These are phyloP conservation scores for Candida yuanshanica DNA, from an alignment of 805 yeast species.

Conservation along the genomic window DNA sequence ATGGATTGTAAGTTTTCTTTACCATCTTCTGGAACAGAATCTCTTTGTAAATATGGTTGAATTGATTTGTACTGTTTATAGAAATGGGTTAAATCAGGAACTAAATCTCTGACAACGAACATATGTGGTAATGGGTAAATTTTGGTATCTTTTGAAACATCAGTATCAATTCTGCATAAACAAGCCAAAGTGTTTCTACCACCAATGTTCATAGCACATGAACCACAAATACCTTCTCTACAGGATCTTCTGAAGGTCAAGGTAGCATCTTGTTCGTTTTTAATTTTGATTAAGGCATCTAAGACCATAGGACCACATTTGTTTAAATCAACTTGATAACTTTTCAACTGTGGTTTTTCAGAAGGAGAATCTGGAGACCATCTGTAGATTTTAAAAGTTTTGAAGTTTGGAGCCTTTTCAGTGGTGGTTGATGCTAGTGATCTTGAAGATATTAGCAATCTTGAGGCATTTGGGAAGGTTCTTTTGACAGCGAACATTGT, in stretches of 20 bases:
- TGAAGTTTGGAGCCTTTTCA: conserved; percentile 51
- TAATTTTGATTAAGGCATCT: conserved; percentile 90
- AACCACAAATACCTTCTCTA: conserved; percentile 99
- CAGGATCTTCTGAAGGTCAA: conserved; percentile 96
- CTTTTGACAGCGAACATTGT: conserved; percentile 4
- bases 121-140: conserved; percentile 97
- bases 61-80: conserved; percentile 98
- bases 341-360: conserved; percentile 80
- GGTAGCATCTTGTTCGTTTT: conserved; percentile 94
- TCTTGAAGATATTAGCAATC: conserved; percentile 12
- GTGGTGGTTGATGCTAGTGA: conserved; percentile 43
- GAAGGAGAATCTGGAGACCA: conserved; percentile 98
- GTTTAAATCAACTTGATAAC: conserved; percentile 80
- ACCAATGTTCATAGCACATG: conserved; percentile 99
- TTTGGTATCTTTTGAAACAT: conserved; percentile 67
- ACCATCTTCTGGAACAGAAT: conserved; percentile 75
- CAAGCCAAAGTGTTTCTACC: conserved; percentile 97
- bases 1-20: conserved; percentile 87
- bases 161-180: conserved; percentile 86
- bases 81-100: conserved; percentile 95
- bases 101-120: conserved; percentile 95
- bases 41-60: conserved; percentile 91
- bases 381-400: conserved; percentile 89
- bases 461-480: background rate
- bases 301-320: conserved; percentile 96